Percentiles rank a stretch among this genome's conserved stretches.
Conservation (phyloP, 164 flowering plant genomes). For the Magnolia changhungtana region DNA sequence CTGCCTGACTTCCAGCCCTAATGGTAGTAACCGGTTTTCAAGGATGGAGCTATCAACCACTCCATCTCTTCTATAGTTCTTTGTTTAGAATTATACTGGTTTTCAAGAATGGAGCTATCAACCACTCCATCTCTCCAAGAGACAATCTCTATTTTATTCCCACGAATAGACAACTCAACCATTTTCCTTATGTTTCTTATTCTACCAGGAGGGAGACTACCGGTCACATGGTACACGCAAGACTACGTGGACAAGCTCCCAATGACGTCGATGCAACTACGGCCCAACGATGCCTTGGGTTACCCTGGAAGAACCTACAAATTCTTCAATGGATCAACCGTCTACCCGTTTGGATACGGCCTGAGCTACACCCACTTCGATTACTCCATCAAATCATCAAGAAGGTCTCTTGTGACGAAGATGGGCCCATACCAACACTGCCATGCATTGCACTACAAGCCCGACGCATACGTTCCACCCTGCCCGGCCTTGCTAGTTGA, state of each 20-base stretch:
- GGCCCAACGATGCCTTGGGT: constrained; percentile 41
- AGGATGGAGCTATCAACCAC: no score
- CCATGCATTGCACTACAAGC: not conserved
- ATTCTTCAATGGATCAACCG: constrained; percentile 66
- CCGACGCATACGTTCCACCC: not conserved
- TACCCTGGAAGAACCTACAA: constrained; percentile 82
- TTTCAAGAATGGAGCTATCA: no score
- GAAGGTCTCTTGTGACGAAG: constrained; percentile 8
- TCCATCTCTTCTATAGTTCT: no score
- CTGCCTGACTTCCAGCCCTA: no score
- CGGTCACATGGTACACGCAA: constrained; percentile 79
- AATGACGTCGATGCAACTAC: constrained; percentile 69
- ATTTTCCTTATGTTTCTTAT: no score
- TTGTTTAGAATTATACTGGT: no score
- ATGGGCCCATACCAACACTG: constrained; percentile 6
- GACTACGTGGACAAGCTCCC: constrained; percentile 50
- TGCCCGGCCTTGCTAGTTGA: constrained; percentile 3
- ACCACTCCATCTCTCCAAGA: no score
- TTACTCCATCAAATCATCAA: constrained; percentile 35
- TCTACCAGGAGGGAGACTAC: constrained; percentile 57
- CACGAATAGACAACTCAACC: no score
- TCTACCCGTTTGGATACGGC: constrained; percentile 70
- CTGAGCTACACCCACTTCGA: constrained; percentile 58
- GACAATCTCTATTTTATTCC: no score
- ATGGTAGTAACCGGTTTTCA: no score